Percentiles rank a stretch among this genome's conserved stretches.
Conservation (phyloP, 2,329 filamentous ascomycete species). For the Penicillium freii region DNA sequence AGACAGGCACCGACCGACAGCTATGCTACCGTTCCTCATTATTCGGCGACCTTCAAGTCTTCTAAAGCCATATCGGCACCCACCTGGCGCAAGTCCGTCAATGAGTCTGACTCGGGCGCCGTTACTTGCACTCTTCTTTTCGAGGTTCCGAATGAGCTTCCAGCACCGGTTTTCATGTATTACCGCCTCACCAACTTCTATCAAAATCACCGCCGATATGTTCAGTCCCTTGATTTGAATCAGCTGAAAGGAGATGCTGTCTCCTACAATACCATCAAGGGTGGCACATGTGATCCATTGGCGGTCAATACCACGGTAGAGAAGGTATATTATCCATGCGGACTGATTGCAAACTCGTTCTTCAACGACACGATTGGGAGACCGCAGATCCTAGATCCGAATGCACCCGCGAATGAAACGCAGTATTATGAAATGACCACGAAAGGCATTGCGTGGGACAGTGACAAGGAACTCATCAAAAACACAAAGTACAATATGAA, state of each 20-base stretch:
- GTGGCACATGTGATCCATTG: constrained; percentile 74
- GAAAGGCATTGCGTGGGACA: constrained; percentile 79
- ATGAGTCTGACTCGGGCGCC: constrained; percentile 36
- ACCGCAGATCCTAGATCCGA: constrained; percentile 51
- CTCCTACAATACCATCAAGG: constrained; percentile 58
- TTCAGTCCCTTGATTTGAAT: constrained; percentile 78
- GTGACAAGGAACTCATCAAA: constrained; percentile 77
- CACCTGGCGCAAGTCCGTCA: constrained; percentile 32
- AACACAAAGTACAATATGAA: constrained; percentile 62
- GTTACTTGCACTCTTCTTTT: constrained; percentile 72
- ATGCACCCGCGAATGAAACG: constrained; percentile 39
- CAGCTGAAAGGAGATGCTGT: constrained; percentile 76
- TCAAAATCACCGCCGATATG: constrained; percentile 96
- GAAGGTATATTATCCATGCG: constrained; percentile 87
- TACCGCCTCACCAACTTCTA: constrained; percentile 98
- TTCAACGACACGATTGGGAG: constrained; percentile 89
- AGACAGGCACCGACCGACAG: constrained; percentile 52
- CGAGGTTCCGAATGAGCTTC: constrained; percentile 73
- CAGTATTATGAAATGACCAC: constrained; percentile 72
- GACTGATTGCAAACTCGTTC: constrained; percentile 90
- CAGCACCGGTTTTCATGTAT: constrained; percentile 83
- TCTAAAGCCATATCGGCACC: constrained; percentile 41
- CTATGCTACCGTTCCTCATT: constrained; percentile 35
- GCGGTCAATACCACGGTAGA: constrained; percentile 51
- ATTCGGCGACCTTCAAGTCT: constrained; percentile 67